Evolutionary conservation across 2,329 filamentous ascomycete species (phyloP), one percentile per base, ranked within the genome.

Genomic region (Alternaria tenuissima): DNA sequence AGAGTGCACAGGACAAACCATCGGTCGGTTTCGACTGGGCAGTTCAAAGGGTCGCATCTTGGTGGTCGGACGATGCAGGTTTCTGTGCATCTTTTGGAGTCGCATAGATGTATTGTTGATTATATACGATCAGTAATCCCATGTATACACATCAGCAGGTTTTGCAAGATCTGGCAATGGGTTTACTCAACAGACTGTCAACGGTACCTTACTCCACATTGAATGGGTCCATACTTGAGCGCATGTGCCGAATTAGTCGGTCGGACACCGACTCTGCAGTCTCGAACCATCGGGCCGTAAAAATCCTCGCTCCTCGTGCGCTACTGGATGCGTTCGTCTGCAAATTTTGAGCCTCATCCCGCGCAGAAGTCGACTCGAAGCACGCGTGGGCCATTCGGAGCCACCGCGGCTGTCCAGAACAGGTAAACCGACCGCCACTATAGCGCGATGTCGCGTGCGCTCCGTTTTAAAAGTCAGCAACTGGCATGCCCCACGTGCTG

Each of bases 301-400:
- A 34, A 48, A 16, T 34, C 20, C 26, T 47, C 30, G 30, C 30
- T 12, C 30, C 26, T 14, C 44, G 32, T 34, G 18, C 18, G 18
- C 28, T 48, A 48, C 28, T 7, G 11, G 9, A 18, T 20, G 28
- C 7, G 7, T 48, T 26, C 6, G 9, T 48, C 7, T 48, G 44
- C 44, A 48, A 48, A 38, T 43, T 48, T 43, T 54, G 36, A 49
- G 52, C 43, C 30, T 47, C 36, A 55, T 55, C 14, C 12, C 24
- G 12, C 16, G 12, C 49, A 58, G 39, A 26, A 32, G 11, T 32
- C 34, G 28, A 41, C 20, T 52, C 26, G n/a, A 47, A 36, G 44
- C 46, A 52, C 38, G 53, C 12, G 34, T 22, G 32, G 26, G 34
- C 32, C 47, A 7, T 22, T 22, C n/a, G 41, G n/a, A 22, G 46